Evolutionary conservation across 768 basidiomycete species (phyloP), one percentile per base, ranked within the genome.

Genomic region (Mycena vulgaris): DNA sequence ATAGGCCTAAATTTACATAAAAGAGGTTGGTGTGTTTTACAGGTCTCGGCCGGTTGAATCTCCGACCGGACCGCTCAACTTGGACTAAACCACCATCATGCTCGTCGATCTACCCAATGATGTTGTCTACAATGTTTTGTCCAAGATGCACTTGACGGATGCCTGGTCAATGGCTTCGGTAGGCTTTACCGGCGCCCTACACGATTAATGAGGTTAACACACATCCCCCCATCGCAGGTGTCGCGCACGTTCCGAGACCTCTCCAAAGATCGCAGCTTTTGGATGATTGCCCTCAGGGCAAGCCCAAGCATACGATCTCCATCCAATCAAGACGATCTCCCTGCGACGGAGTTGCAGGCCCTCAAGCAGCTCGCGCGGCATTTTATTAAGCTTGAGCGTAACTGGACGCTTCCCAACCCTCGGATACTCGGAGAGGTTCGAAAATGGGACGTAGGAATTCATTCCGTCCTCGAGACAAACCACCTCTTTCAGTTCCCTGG

Each of bases 341-440:
- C 42, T 48, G 40, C 42, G n/a, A 60, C 61, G 51, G 65, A 67
- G 28, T 23, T 55, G 9, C 31, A 25, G 5, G 33, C 27, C 2
- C 70, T 67, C 52, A 61, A 63, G 33, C 33, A 62, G 37, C 55
- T 67, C 14, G 65, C 53, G 39, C 27, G 25, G 21, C 66, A 60
- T 37, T 45, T 14, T 30, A 27, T 68, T 2, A 52, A 53, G 19
- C 40, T 47, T 16, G 58, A 61, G 14, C 57, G 45, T 21, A 71
- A 71, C 59, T 71, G 70, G 70, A 40, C 64, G 1, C 64, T 55
- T 49, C 52, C 70, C 21, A 35, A 27, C 37, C 70, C 70, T 13
- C 53, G 28, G 13, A 66, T 71, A 25, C 27, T 66, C 31, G 70
- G 70, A 27, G 45, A 56, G 13, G 60, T 71, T 9, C 65, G 65